Percentiles rank a stretch among this genome's conserved stretches.
These are phyloP conservation scores for Hevea brasiliensis DNA, from an alignment of 345 rosid genomes.

Conservation along the genomic window DNA sequence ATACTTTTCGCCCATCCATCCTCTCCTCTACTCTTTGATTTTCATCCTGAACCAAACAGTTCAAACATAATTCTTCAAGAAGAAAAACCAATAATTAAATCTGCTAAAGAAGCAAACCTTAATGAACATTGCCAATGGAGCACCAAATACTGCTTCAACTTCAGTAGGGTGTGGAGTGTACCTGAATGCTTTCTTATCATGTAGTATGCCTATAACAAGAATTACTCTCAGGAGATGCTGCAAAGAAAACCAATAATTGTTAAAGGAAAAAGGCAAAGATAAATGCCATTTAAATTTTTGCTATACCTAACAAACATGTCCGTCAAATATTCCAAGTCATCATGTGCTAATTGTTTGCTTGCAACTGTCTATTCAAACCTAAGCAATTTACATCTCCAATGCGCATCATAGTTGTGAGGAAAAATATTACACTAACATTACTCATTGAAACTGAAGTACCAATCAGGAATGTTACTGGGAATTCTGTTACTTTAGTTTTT, in stretches of 20 bases:
- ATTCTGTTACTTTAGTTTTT: too few relatives aligned
- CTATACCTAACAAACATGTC: neutral
- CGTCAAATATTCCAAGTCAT: neutral
- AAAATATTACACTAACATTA: too few relatives aligned
- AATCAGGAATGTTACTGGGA: too few relatives aligned
- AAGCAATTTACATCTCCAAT: neutral
- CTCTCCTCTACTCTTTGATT: conserved; percentile 65
- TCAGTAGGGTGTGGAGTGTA: conserved; percentile 74
- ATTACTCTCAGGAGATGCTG: conserved; percentile 90
- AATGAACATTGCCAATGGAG: conserved; percentile 87
- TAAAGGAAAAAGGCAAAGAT: conserved; percentile 1
- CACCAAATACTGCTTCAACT: conserved; percentile 87
- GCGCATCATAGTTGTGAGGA: neutral
- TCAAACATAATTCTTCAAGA: neutral
- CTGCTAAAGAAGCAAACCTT: conserved; percentile 44
- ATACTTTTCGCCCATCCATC: conserved; percentile 59
- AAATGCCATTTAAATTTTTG: neutral
- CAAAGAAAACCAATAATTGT: conserved; percentile 24
- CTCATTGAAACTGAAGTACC: too few relatives aligned
- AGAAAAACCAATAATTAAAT: conserved; percentile 3
- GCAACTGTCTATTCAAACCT: neutral
- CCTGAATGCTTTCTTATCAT: conserved; percentile 48
- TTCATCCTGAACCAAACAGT: conserved; percentile 53
- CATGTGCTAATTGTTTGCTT: neutral
- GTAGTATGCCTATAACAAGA: conserved; percentile 81